Evolutionary conservation across 495 filamentous ascomycete species (phyloP), one percentile per base, ranked within the genome.

Genomic region (Neurospora sp.): DNA sequence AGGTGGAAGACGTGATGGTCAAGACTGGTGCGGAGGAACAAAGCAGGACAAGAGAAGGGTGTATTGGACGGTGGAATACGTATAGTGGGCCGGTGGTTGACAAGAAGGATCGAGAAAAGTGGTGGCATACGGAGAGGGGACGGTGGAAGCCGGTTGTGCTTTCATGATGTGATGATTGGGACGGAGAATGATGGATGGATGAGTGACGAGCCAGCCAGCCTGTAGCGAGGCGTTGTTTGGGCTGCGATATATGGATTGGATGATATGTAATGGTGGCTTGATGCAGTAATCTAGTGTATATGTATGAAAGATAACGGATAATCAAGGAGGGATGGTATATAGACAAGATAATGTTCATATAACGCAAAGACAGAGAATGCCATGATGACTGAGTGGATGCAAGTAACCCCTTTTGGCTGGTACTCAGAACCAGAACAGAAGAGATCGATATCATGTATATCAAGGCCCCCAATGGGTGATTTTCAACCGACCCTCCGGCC

Each of bases 11-110:
- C 3, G 53, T 65, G 27, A 65, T 65, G 53, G 53, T 65, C 1
- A 65, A 65, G 27, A 65, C 53, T 2, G 53, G 53, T 65, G 14
- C 27, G 27, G 53, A 65, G 53, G 53, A 65, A 14, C 71, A 8
- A 72, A 65, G 53, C 31, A 65, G 70, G 35, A 78, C 77, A 12
- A 79, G 81, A 41, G 83, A 86, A 69, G 84, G 84, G 10, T 91
- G 89, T 71, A 81, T 71, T 8, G 89, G 89, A 3, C 76, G 79
- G 65, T 91, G 89, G 89, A 90, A 90, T 75, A 80, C 79, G 42
- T 79, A 75, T 37, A 74, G 73, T 27, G 79, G 79, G 4, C 71
- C 71, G 20, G 81, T 79, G 65, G 69, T 77, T 20, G 84, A 84
- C 68, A 85, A 83, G 79, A 85, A 85, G 78, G 83, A 85, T 65